Evolutionary conservation across 176 grass and related monocot species (phyloP).

Genomic region (Musa beccarii): DNA sequence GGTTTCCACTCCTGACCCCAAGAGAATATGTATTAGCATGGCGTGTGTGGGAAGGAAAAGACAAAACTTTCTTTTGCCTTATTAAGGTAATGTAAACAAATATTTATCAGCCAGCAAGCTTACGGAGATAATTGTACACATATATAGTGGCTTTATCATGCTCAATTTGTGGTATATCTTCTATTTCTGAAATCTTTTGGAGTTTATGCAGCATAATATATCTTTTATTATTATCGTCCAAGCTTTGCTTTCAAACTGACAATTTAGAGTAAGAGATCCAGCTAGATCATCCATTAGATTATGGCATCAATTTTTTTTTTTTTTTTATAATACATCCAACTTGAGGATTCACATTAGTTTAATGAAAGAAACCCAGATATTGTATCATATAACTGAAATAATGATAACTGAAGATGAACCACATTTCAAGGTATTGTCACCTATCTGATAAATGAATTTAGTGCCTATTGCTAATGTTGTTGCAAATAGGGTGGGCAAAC

Average conservation of each 20-base stretch:
- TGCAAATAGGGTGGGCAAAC: too few relatives aligned
- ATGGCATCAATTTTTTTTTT: background rate
- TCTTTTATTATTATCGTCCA: too few relatives aligned
- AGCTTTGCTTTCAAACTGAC: background rate
- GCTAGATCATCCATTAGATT: background rate
- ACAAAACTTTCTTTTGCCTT: slow-evolving; percentile 75
- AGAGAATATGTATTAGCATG: slow-evolving; percentile 95
- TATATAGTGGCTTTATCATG: background rate
- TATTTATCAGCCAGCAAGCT: background rate
- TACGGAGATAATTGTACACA: too few relatives aligned
- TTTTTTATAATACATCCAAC: background rate
- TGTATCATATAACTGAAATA: background rate
- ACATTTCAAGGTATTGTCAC: background rate
- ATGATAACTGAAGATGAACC: background rate
- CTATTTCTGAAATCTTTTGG: too few relatives aligned
- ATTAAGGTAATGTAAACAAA: slow-evolving; percentile 41
- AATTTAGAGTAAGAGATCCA: background rate
- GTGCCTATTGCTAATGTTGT: too few relatives aligned
- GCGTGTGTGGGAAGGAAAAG: slow-evolving; percentile 80
- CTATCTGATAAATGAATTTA: background rate
- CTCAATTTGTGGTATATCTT: background rate
- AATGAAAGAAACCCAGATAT: background rate
- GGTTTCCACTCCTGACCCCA: slow-evolving; percentile 77
- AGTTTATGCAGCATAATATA: too few relatives aligned
- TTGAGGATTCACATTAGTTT: background rate